Evolutionary conservation across 2,329 filamentous ascomycete species (phyloP).

Genomic region (Kalaharituber pfeilii): DNA sequence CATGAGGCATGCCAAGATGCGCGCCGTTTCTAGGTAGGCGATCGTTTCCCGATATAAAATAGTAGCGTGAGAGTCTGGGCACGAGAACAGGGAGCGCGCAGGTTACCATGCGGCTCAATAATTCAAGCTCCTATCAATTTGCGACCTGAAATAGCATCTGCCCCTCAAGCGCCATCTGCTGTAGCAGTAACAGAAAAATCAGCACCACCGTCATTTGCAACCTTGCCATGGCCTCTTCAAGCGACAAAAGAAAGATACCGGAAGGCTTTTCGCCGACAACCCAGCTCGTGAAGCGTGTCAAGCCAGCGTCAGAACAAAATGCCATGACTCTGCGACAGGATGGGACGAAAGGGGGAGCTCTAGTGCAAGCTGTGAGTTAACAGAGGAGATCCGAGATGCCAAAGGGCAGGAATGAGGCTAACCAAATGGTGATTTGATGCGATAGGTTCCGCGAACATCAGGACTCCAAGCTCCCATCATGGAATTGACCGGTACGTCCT

Average conservation of each 20-base stretch:
- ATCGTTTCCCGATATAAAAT: too few relatives aligned
- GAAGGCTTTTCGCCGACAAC: slow-evolving; percentile 67
- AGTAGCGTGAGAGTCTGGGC: too few relatives aligned
- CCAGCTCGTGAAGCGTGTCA: slow-evolving; percentile 69
- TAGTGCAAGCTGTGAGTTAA: slow-evolving; percentile 46
- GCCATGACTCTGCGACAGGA: slow-evolving; percentile 42
- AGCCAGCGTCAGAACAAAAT: slow-evolving; percentile 43
- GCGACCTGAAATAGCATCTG: too few relatives aligned
- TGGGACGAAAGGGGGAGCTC: slow-evolving; percentile 40
- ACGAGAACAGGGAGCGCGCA: too few relatives aligned
- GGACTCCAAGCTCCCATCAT: slow-evolving; percentile 78
- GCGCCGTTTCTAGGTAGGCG: too few relatives aligned
- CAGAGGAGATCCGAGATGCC: slow-evolving; percentile 29
- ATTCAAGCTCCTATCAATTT: too few relatives aligned
- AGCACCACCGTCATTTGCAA: too few relatives aligned
- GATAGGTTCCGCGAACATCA: slow-evolving; percentile 60
- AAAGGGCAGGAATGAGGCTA: slow-evolving; percentile 29
- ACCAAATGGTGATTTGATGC: slow-evolving; percentile 12
- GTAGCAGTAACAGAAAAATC: too few relatives aligned
- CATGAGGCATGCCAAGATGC: too few relatives aligned
- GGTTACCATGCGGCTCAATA: too few relatives aligned
- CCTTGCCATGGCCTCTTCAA: background rate
- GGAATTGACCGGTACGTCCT: slow-evolving; percentile 63
- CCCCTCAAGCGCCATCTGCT: too few relatives aligned
- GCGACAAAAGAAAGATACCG: slow-evolving; percentile 81